Evolutionary conservation across 2,329 filamentous ascomycete genomes (phyloP).

Genomic region (Colletotrichum orchidophilum): DNA sequence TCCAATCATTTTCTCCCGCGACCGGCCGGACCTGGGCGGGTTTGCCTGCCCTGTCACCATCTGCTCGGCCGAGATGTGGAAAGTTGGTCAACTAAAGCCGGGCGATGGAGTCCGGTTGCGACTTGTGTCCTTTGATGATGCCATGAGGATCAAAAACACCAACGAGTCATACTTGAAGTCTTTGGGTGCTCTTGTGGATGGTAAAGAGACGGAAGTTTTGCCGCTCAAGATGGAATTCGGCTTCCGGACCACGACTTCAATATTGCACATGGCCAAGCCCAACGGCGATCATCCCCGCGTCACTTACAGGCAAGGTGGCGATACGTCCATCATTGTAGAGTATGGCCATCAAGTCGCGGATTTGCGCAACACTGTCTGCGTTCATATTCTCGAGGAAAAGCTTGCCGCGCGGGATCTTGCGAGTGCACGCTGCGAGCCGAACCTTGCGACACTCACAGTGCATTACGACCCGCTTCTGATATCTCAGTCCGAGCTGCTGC

Average conservation of each 20-base stretch:
- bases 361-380: slow-evolving; percentile 56
- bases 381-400: slow-evolving; percentile 31
- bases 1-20: slow-evolving; percentile 45
- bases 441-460: slow-evolving; percentile 36
- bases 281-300: slow-evolving; percentile 44
- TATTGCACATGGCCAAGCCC: slow-evolving; percentile 41
- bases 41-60: slow-evolving; percentile 43
- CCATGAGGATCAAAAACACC: background rate
- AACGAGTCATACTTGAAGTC: background rate
- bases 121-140: slow-evolving; percentile 9
- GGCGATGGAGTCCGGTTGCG: slow-evolving; percentile 35
- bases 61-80: slow-evolving; percentile 46
- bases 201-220: background rate
- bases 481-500: slow-evolving; percentile 26
- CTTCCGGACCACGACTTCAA: background rate
- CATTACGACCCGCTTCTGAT: slow-evolving; percentile 33
- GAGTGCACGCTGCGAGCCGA: slow-evolving; percentile 31
- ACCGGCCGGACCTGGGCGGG: slow-evolving; percentile 45
- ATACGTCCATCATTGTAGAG: slow-evolving; percentile 65
- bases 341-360: slow-evolving; percentile 66
- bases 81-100: slow-evolving; percentile 46
- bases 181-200: background rate
- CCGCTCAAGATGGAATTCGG: background rate
- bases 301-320: slow-evolving; percentile 53
- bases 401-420: slow-evolving; percentile 9